Conservation (phyloP, 2,329 filamentous ascomycete species). For the Elsinoe batatas region DNA sequence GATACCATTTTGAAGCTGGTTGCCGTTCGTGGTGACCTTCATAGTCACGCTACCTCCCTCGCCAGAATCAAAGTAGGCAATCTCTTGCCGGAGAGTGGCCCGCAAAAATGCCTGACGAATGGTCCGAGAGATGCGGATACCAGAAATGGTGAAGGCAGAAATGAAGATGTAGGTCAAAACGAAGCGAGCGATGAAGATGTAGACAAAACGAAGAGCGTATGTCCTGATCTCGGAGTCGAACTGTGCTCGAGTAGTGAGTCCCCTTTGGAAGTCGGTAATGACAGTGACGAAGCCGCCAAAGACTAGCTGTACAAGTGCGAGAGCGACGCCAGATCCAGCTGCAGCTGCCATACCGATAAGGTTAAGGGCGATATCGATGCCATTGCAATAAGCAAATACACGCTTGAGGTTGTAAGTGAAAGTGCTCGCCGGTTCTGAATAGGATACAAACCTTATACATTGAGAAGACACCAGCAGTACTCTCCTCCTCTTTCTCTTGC, state of each 20-base stretch:
- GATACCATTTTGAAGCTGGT: conserved; percentile 26
- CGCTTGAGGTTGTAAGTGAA: conserved; percentile 8
- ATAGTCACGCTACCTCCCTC: conserved; percentile 46
- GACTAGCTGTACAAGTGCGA: conserved; percentile 38
- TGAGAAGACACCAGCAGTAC: not conserved
- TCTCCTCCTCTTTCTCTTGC: not conserved
- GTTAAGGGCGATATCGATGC: conserved; percentile 15
- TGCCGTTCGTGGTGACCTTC: conserved; percentile 48
- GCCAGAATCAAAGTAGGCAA: conserved; percentile 54
- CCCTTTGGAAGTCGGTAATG: conserved; percentile 31
- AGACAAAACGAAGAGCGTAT: conserved; percentile 53
- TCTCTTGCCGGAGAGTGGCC: conserved; percentile 52
- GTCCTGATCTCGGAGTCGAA: conserved; percentile 7
- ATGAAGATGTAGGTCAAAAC: conserved; percentile 46
- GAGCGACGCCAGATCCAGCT: conserved; percentile 31
- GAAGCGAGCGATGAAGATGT: conserved; percentile 57
- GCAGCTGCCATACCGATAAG: conserved; percentile 23
- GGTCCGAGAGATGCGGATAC: conserved; percentile 40
- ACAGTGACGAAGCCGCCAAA: conserved; percentile 37
- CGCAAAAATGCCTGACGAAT: conserved; percentile 51
- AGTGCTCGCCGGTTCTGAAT: not conserved
- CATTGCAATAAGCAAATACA: conserved; percentile 16
- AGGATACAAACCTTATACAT: not conserved
- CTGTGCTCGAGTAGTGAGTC: not conserved
- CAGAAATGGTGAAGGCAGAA: conserved; percentile 35